These are phyloP conservation scores for Linum lewisii DNA, from an alignment of 345 rosid species.

Conservation along the genomic window DNA sequence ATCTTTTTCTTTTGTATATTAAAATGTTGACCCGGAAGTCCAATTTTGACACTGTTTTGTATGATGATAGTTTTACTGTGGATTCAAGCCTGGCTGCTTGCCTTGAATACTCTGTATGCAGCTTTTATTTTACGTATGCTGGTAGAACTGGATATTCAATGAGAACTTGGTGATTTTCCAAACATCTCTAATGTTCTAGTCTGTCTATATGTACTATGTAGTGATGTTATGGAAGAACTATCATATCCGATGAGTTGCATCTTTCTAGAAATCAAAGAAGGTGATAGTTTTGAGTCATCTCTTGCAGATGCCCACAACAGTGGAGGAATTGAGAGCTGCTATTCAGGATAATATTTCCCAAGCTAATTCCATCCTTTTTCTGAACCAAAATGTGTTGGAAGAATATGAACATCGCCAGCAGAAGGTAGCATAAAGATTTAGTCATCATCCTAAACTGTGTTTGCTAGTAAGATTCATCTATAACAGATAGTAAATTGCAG, in stretches of 20 bases:
- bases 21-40: not conserved
- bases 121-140: not conserved
- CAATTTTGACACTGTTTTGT: not conserved
- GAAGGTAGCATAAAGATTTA: slow-evolving; percentile 32
- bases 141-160: not conserved
- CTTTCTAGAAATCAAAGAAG: not conserved
- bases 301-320: slow-evolving; percentile 33
- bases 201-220: not conserved
- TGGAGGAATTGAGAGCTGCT: slow-evolving; percentile 89
- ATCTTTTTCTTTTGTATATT: slow-evolving; percentile 1
- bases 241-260: not conserved
- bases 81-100: not conserved
- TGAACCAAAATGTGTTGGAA: slow-evolving; percentile 68
- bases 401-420: slow-evolving; percentile 72
- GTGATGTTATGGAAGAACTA: not conserved
- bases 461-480: slow-evolving; percentile 9
- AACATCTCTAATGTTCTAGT: not conserved
- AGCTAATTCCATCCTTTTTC: slow-evolving; percentile 75
- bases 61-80: not conserved
- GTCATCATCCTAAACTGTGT: not conserved
- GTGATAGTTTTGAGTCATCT: not conserved
- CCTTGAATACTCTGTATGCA: not conserved
- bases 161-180: not conserved
- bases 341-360: slow-evolving; percentile 68
- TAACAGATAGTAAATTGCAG: slow-evolving; percentile 27